Conservation (phyloP, 352 stramenopile species). For the Globisporangium carolinianum region DNA sequence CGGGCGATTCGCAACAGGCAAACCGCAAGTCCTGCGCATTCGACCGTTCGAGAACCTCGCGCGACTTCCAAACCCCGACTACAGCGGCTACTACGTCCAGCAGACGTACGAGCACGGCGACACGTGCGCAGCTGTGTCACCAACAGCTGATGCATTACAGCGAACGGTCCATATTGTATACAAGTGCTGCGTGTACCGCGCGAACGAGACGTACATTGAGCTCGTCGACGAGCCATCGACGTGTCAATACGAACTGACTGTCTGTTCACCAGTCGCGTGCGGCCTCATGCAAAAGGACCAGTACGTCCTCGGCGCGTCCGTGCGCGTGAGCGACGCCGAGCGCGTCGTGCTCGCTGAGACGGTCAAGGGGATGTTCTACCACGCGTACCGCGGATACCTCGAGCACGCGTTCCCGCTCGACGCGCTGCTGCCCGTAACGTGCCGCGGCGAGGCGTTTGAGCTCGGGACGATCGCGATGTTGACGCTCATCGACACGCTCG, state of each 20-base stretch:
- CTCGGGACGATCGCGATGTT: slow-evolving; percentile 78
- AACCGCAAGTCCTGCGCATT: slow-evolving; percentile 34
- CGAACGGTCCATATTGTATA: slow-evolving; percentile 43
- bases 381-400: slow-evolving; percentile 85
- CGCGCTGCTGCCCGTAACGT: slow-evolving; percentile 66
- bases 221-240: slow-evolving; percentile 35
- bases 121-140: slow-evolving; percentile 20
- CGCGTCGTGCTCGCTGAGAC: slow-evolving; percentile 41
- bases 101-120: slow-evolving; percentile 47
- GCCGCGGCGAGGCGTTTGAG: slow-evolving; percentile 62
- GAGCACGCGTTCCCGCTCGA: slow-evolving; percentile 78
- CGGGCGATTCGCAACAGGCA: slow-evolving; percentile 25
- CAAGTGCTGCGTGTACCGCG: slow-evolving; percentile 67
- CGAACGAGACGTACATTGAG: slow-evolving; percentile 83
- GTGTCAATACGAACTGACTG: slow-evolving; percentile 56
- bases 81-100: slow-evolving; percentile 45
- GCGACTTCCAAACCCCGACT: slow-evolving; percentile 34
- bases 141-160: slow-evolving; percentile 3
- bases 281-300: slow-evolving; percentile 63
- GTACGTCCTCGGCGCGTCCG: slow-evolving; percentile 48
- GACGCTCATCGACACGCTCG: slow-evolving; percentile 88
- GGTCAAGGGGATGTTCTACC: slow-evolving; percentile 87
- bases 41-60: slow-evolving; percentile 27
- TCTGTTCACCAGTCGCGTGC: slow-evolving; percentile 73
- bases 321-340: slow-evolving; percentile 49